A percentile compares a stretch with the other conserved stretches of the same genome.
Conservation (phyloP, 2,329 filamentous ascomycete genomes). For the Xylariaceae sp. region DNA sequence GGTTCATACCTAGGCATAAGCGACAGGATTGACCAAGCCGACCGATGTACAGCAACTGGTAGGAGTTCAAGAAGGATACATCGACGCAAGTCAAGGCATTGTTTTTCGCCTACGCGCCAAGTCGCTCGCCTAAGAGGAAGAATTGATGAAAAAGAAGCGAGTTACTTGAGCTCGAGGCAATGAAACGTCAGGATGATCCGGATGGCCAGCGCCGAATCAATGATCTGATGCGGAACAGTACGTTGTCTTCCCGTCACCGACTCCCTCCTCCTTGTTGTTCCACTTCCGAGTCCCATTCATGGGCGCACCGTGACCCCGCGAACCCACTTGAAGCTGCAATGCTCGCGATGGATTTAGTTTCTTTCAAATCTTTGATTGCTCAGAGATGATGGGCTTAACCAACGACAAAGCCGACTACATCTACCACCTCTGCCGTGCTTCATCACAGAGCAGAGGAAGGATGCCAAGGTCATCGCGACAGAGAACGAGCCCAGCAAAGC, state of each 20-base stretch:
- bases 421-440: slow-evolving; percentile 10
- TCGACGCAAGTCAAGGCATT: slow-evolving; percentile 13
- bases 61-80: neutral
- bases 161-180: neutral
- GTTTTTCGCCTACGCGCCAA: slow-evolving; percentile 9
- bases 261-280: neutral
- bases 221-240: slow-evolving; percentile 14
- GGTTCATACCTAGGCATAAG: too few relatives aligned
- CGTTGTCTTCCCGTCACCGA: neutral
- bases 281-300: neutral
- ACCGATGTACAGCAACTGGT: too few relatives aligned
- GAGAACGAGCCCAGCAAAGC: slow-evolving; percentile 51
- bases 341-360: neutral
- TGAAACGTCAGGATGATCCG: neutral
- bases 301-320: neutral
- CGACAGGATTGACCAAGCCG: too few relatives aligned
- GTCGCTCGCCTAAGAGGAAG: slow-evolving; percentile 12
- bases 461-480: slow-evolving; percentile 50
- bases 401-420: slow-evolving; percentile 12
- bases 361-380: neutral
- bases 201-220: slow-evolving; percentile 13
- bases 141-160: slow-evolving; percentile 7
- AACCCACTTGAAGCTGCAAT: neutral
- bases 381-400: slow-evolving; percentile 12
- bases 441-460: slow-evolving; percentile 5